phyloP scores from a whole-genome alignment of 2,329 filamentous ascomycete genomes.

The Alternaria consortialis region DNA sequence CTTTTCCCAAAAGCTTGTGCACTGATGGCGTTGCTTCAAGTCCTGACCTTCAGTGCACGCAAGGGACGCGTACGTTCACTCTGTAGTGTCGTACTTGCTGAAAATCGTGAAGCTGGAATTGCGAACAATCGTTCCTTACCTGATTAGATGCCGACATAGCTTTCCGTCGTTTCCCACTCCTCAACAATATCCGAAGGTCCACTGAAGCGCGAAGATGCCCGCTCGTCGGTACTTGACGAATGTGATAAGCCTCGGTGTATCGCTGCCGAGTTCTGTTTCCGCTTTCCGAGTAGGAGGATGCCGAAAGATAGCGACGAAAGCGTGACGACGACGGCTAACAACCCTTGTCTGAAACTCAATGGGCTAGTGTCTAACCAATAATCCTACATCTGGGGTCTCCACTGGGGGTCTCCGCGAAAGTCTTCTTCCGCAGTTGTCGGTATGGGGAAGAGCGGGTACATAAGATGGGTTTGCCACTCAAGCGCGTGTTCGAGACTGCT shows the following conservation, averaged over 20 bases:
- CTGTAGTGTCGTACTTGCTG: background rate
- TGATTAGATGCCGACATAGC: background rate
- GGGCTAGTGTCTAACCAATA: constrained; percentile 13
- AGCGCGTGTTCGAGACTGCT: background rate
- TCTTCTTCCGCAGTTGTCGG: constrained; percentile 1
- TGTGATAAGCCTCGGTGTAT: constrained; percentile 5
- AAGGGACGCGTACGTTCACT: background rate
- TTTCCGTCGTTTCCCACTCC: background rate
- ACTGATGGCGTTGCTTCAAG: constrained; percentile 7
- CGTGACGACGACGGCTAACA: constrained; percentile 9
- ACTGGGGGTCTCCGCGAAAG: constrained; percentile 16
- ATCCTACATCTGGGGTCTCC: constrained; percentile 30
- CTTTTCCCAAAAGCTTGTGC: constrained; percentile 22
- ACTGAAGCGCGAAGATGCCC: background rate
- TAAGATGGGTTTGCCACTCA: constrained; percentile 13
- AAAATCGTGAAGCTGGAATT: background rate
- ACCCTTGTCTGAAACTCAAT: constrained; percentile 21
- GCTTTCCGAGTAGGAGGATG: constrained; percentile 8
- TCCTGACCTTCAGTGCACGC: background rate
- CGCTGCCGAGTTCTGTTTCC: constrained; percentile 19
- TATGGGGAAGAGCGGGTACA: constrained; percentile 18
- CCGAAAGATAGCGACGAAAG: constrained; percentile 18
- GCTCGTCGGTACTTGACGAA: background rate
- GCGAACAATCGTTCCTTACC: background rate
- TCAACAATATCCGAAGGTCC: background rate